Conservation (phyloP, 768 basidiomycete species). For the Strobilomyces echinocephalus region DNA sequence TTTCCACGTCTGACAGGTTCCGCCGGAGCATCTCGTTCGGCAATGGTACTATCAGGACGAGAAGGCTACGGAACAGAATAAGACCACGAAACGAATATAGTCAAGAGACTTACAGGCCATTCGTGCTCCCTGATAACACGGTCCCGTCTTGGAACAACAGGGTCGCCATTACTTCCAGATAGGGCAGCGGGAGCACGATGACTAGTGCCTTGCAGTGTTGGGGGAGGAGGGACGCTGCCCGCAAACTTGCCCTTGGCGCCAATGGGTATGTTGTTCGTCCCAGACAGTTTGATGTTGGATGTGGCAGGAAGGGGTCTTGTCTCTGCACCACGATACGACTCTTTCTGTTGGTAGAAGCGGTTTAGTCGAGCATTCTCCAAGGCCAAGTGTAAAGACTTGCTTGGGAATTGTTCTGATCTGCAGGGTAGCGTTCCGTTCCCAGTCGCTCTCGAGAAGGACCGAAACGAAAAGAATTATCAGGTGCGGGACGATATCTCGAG, state of each 20-base stretch:
- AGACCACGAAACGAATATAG: neutral
- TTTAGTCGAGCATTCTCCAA: neutral
- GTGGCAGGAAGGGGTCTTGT: constrained; percentile 10
- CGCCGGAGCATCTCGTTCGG: neutral
- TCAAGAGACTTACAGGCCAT: constrained; percentile 18
- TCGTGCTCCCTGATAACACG: constrained; percentile 20
- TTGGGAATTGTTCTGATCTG: constrained; percentile 15
- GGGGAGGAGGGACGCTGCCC: neutral
- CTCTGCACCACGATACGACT: constrained; percentile 13
- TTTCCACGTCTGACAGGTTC: constrained; percentile 14
- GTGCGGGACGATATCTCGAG: constrained; percentile 12
- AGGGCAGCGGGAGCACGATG: neutral
- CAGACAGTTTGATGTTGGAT: constrained; percentile 25
- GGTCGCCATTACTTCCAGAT: constrained; percentile 21
- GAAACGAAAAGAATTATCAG: constrained; percentile 16
- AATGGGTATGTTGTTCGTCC: constrained; percentile 32
- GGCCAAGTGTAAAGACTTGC: constrained; percentile 8
- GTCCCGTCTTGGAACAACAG: constrained; percentile 14
- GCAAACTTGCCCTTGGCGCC: constrained; percentile 26
- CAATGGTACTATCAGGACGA: constrained; percentile 5
- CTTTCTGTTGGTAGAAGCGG: constrained; percentile 14
- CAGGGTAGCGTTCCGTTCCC: constrained; percentile 15
- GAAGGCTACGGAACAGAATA: constrained; percentile 13
- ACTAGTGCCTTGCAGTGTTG: neutral
- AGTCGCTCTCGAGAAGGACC: constrained; percentile 16